Percentiles rank a stretch among this genome's conserved stretches.
Evolutionary conservation across 371 early-diverging fungal genomes (phyloP).

Genomic region (Capillidium rhysosporum): DNA sequence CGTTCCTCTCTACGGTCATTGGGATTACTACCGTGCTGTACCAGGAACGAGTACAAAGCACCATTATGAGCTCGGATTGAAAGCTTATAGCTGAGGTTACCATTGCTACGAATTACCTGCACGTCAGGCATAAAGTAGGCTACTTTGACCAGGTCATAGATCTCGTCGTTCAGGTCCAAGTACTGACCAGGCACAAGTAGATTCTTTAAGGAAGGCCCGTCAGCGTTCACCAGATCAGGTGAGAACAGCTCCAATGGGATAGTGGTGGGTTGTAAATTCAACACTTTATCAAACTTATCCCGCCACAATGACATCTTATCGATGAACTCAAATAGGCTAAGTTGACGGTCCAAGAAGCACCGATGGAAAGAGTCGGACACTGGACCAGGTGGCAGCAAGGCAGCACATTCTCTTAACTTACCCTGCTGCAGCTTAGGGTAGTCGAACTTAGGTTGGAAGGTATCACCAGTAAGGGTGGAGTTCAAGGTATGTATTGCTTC

Average conservation of each 20-base stretch:
- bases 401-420: neutral
- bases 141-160: conserved; percentile 81
- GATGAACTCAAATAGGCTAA: conserved; percentile 60
- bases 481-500: conserved; percentile 64
- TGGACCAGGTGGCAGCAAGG: neutral
- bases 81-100: conserved; percentile 49
- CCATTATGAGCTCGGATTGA: conserved; percentile 87
- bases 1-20: conserved; percentile 84
- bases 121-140: conserved; percentile 85
- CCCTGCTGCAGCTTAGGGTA: neutral
- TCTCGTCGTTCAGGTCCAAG: conserved; percentile 53
- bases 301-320: conserved; percentile 68
- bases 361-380: conserved; percentile 44
- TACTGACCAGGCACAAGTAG: conserved; percentile 97
- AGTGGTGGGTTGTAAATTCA: conserved; percentile 59
- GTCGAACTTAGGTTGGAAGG: neutral
- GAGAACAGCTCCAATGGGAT: conserved; percentile 69
- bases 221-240: conserved; percentile 89
- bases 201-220: conserved; percentile 93
- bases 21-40: conserved; percentile 77
- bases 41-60: conserved; percentile 63
- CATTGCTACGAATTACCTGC: conserved; percentile 54
- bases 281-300: conserved; percentile 64
- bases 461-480: neutral
- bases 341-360: conserved; percentile 68